phyloP scores from a whole-genome alignment of 2,329 filamentous ascomycete species.

The Rosellinia necatrix region DNA sequence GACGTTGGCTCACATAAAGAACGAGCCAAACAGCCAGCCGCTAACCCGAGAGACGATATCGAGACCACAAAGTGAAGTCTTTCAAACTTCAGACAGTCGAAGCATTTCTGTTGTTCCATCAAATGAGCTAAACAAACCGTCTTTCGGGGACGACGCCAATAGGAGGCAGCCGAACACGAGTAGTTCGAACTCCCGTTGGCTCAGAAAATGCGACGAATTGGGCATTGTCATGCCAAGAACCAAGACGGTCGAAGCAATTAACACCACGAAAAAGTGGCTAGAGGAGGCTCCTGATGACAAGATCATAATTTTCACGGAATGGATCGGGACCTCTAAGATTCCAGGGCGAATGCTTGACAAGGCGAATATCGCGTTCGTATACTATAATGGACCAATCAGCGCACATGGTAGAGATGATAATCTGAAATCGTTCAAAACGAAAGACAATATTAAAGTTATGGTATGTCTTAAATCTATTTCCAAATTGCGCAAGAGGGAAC shows the following conservation, averaged over 20 bases:
- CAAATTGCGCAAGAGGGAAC: background rate
- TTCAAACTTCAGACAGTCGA: background rate
- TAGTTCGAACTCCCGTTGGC: background rate
- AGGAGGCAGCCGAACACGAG: constrained; percentile 6
- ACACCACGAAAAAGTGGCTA: constrained; percentile 8
- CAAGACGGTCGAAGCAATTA: background rate
- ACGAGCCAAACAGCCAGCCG: background rate
- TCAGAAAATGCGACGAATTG: constrained; percentile 1
- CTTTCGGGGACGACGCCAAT: constrained; percentile 18
- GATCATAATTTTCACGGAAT: constrained; percentile 30
- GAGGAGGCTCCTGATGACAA: constrained; percentile 11
- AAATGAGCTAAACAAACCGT: background rate
- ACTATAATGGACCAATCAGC: constrained; percentile 41
- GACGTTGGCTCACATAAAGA: background rate
- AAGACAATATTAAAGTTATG: constrained; percentile 37
- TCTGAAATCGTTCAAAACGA: constrained; percentile 31
- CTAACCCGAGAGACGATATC: background rate
- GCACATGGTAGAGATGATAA: constrained; percentile 21
- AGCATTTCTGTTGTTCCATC: background rate
- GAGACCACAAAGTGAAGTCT: background rate
- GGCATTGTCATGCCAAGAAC: constrained; percentile 4
- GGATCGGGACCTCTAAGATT: constrained; percentile 37
- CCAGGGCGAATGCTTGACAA: constrained; percentile 44
- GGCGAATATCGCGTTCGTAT: constrained; percentile 43
- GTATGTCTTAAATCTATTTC: constrained; percentile 36